A percentile compares a stretch with the other conserved stretches of the same genome.
phyloP scores from a whole-genome alignment of 257 asterid species.

The Plantago elongata region DNA sequence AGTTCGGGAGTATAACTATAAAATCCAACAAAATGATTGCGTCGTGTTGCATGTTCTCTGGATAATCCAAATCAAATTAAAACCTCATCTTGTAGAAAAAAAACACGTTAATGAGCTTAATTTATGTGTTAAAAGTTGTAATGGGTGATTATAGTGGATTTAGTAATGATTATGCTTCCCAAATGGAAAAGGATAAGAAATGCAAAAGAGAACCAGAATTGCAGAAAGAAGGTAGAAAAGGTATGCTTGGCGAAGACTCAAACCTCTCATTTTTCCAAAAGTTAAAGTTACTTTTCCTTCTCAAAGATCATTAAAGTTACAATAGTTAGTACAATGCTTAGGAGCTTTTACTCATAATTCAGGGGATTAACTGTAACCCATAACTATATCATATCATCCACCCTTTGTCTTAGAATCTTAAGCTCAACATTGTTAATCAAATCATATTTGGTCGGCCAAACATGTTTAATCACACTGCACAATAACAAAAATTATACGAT shows the following conservation, averaged over 20 bases:
- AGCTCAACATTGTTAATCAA: no score
- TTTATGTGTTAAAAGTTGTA: constrained; percentile 9
- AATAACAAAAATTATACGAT: no score
- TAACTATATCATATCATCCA: not conserved
- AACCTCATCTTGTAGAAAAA: constrained; percentile 16
- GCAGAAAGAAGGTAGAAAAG: constrained; percentile 18
- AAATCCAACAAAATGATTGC: no score
- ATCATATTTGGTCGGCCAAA: no score
- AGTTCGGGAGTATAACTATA: no score
- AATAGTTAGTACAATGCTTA: constrained; percentile 12
- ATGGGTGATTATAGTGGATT: constrained; percentile 29
- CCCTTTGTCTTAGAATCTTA: no score
- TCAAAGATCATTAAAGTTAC: constrained; percentile 21
- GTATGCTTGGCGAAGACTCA: constrained; percentile 30
- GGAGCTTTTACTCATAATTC: not conserved
- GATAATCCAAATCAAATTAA: not conserved
- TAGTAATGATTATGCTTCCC: constrained; percentile 52
- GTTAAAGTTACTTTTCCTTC: constrained; percentile 40
- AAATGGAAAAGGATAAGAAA: constrained; percentile 22
- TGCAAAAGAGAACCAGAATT: constrained; percentile 12
- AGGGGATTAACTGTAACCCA: not conserved
- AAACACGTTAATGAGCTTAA: constrained; percentile 17
- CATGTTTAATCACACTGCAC: no score
- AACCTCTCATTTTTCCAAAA: constrained; percentile 30
- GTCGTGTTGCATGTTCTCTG: not conserved